phyloP scores from a whole-genome alignment of 495 filamentous ascomycete species.

The Aspergillus hancockii region DNA sequence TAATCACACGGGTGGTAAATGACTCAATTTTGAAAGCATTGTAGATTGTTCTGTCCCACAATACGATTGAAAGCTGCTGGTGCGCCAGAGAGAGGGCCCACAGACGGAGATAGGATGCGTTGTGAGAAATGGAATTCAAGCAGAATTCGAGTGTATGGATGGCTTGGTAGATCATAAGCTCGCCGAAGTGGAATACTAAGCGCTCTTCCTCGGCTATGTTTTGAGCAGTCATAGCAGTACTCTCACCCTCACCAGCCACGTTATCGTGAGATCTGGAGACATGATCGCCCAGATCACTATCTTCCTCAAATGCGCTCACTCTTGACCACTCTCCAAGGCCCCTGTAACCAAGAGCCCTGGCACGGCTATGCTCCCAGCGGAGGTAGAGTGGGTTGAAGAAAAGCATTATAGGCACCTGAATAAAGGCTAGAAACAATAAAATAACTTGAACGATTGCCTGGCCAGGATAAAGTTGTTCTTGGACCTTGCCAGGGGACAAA shows the following conservation, averaged over 20 bases:
- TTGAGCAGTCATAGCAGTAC: slow-evolving; percentile 87
- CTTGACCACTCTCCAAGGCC: slow-evolving; percentile 84
- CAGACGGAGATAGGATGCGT: slow-evolving; percentile 96
- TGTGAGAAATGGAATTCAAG: slow-evolving; percentile 98
- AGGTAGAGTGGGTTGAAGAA: slow-evolving; percentile 96
- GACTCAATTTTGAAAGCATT: slow-evolving; percentile 63
- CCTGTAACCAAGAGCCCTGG: slow-evolving; percentile 83
- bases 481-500: slow-evolving; percentile 76
- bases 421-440: slow-evolving; percentile 76
- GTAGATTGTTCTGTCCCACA: slow-evolving; percentile 93
- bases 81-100: slow-evolving; percentile 98
- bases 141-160: slow-evolving; percentile 99
- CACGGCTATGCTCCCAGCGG: slow-evolving; percentile 86
- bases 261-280: slow-evolving; percentile 65
- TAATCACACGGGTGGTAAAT: slow-evolving; percentile 71
- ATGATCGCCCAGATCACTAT: slow-evolving; percentile 56
- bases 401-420: slow-evolving; percentile 86
- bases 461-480: slow-evolving; percentile 72
- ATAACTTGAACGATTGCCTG: slow-evolving; percentile 74
- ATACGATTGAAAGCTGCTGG: slow-evolving; percentile 93
- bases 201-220: slow-evolving; percentile 74
- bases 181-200: slow-evolving; percentile 94
- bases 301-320: slow-evolving; percentile 85
- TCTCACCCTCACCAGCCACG: slow-evolving; percentile 76
- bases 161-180: slow-evolving; percentile 98